Evolutionary conservation across 1,284 basidiomycete genomes (phyloP).

Genomic region (Cryptococcus maquisensis): DNA sequence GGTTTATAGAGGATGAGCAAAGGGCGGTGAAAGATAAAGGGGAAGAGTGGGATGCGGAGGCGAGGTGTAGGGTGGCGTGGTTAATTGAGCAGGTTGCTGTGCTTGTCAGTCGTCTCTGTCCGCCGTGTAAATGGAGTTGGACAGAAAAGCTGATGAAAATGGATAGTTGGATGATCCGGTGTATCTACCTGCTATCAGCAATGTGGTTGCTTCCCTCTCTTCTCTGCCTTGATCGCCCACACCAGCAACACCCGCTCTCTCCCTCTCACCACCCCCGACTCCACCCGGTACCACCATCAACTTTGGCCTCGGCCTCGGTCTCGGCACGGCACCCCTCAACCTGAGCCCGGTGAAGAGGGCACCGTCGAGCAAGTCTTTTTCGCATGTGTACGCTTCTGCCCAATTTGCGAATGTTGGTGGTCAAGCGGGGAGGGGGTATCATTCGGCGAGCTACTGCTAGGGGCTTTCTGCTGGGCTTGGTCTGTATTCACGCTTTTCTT

Average conservation of each 20-base stretch:
- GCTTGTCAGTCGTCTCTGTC: conserved; percentile 7
- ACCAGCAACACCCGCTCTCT: not conserved
- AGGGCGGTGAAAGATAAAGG: conserved; percentile 1
- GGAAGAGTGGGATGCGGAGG: conserved; percentile 9
- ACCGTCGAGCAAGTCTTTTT: no score
- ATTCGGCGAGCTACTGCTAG: no score
- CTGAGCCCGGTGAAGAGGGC: no score
- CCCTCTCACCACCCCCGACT: not conserved
- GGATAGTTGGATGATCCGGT: conserved; percentile 9
- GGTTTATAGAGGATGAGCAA: conserved; percentile 7
- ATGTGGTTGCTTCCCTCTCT: conserved; percentile 6
- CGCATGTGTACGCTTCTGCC: no score
- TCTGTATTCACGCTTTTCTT: no score
- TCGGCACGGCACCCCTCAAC: no score
- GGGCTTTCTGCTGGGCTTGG: no score
- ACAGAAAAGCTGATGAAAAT: not conserved
- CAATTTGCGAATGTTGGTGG: no score
- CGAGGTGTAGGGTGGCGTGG: conserved; percentile 11
- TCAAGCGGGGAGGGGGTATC: no score
- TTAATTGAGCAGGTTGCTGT: conserved; percentile 17
- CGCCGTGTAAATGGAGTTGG: not conserved
- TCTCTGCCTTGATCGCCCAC: not conserved
- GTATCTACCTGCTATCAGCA: conserved; percentile 6
- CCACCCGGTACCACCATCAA: not conserved
- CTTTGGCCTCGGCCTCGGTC: not conserved